phyloP scores from a whole-genome alignment of 345 rosid genomes.

The Eucalyptus guilfoylei region DNA sequence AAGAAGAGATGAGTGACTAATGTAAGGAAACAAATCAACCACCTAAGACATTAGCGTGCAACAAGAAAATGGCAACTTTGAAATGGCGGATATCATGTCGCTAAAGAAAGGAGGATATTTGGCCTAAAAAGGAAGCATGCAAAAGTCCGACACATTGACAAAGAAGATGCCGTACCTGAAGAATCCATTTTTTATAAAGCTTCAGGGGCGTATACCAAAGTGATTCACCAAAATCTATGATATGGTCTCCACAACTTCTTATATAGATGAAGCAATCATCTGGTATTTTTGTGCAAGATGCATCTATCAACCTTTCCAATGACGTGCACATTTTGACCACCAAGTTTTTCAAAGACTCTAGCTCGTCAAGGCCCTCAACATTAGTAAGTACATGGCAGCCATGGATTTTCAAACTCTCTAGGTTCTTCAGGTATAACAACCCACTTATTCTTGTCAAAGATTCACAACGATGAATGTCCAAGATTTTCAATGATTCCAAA shows the following conservation, averaged over 20 bases:
- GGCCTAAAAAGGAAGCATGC: neutral
- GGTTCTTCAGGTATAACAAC: neutral
- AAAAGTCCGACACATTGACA: neutral
- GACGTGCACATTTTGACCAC: fast-evolving
- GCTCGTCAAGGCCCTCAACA: neutral
- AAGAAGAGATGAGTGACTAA: neutral
- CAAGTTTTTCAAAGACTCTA: fast-evolving
- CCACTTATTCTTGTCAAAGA: neutral
- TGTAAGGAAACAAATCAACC: neutral
- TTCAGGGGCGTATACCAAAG: too few relatives aligned
- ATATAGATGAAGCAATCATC: fast-evolving
- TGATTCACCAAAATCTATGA: neutral
- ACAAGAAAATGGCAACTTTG: neutral
- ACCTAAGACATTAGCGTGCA: fast-evolving
- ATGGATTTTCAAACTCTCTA: fast-evolving
- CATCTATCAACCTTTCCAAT: neutral
- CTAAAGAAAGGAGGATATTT: neutral
- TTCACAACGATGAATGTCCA: fast-evolving
- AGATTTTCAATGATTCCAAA: neutral
- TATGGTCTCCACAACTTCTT: neutral
- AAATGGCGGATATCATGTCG: neutral
- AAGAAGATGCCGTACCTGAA: neutral
- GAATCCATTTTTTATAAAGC: fast-evolving
- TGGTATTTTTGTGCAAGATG: neutral
- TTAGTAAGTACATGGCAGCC: fast-evolving